Percentiles rank a stretch among this genome's conserved stretches.
phyloP scores from a whole-genome alignment of 2,329 filamentous ascomycete species.

The Chaetomium sp. region DNA sequence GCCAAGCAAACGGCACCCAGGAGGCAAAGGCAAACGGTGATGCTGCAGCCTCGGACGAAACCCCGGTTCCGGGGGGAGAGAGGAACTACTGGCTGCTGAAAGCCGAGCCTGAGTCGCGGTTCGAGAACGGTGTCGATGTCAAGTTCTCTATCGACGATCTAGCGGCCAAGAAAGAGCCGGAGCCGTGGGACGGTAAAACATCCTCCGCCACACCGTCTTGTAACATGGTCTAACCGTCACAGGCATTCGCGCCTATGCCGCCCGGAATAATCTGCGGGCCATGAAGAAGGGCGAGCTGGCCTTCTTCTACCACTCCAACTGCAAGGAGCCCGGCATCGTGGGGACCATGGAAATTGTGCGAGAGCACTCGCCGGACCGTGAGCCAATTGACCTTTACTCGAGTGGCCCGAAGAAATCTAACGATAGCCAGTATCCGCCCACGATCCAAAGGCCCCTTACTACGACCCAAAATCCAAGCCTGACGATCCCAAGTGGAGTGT shows the following conservation, averaged over 20 bases:
- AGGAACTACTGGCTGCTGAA: slow-evolving; percentile 76
- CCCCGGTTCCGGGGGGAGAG: not conserved
- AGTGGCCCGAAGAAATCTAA: not conserved
- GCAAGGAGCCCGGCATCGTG: slow-evolving; percentile 83
- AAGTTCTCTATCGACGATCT: slow-evolving; percentile 95
- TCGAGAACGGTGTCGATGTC: slow-evolving; percentile 86
- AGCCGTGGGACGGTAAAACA: slow-evolving; percentile 81
- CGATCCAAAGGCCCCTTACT: slow-evolving; percentile 74
- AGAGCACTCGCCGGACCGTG: slow-evolving; percentile 79
- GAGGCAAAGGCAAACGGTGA: not conserved
- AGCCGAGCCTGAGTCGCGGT: slow-evolving; percentile 82
- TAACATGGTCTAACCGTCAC: not conserved
- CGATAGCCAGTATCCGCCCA: slow-evolving; percentile 63
- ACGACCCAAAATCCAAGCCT: slow-evolving; percentile 73
- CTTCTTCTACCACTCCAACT: slow-evolving; percentile 97
- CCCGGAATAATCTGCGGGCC: slow-evolving; percentile 83
- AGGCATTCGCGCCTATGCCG: slow-evolving; percentile 59
- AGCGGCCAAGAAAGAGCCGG: slow-evolving; percentile 68
- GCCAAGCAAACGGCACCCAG: not conserved
- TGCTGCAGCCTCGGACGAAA: not conserved
- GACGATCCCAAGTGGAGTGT: slow-evolving; percentile 80
- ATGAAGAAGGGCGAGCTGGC: slow-evolving; percentile 92
- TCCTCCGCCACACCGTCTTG: slow-evolving; percentile 8
- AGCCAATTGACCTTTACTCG: slow-evolving; percentile 34
- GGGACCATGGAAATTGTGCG: slow-evolving; percentile 87